These are phyloP conservation scores for Metschnikowia kofuensis DNA, from an alignment of 805 yeast genomes.

Conservation along the genomic window DNA sequence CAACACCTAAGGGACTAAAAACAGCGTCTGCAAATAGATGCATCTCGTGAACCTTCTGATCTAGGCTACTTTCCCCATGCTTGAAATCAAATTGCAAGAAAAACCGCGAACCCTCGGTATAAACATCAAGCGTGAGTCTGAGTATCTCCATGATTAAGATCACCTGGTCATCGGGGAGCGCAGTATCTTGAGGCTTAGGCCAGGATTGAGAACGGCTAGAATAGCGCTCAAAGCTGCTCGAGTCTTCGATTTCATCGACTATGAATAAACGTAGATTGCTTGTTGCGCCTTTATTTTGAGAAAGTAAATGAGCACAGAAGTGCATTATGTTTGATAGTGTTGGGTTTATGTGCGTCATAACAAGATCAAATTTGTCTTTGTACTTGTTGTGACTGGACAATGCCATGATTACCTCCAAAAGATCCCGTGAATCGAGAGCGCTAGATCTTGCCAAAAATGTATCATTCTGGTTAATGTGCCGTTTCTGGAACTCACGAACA, in stretches of 20 bases:
- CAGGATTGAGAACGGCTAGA: neutral
- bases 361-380: slow-evolving; percentile 16
- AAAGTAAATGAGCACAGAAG: slow-evolving; percentile 2
- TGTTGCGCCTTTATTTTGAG: neutral
- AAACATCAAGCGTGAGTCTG: slow-evolving; percentile 31
- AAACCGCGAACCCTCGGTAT: slow-evolving; percentile 31
- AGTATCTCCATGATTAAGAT: slow-evolving; percentile 26
- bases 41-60: slow-evolving; percentile 7
- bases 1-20: slow-evolving; percentile 25
- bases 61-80: neutral
- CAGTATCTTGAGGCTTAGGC: slow-evolving; percentile 3
- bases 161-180: neutral
- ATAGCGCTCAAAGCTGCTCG: neutral
- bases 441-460: slow-evolving; percentile 1
- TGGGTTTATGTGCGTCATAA: slow-evolving; percentile 25
- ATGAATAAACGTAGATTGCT: neutral
- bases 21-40: slow-evolving; percentile 24
- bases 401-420: slow-evolving; percentile 30
- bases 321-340: slow-evolving; percentile 19
- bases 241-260: too few relatives aligned
- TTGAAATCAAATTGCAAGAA: slow-evolving; percentile 20
- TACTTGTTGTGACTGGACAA: slow-evolving; percentile 27
- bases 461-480: neutral
- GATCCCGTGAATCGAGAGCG: slow-evolving; percentile 12
- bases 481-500: slow-evolving; percentile 21